These are phyloP conservation scores for Aspergillus amoenus DNA, from an alignment of 2,329 filamentous ascomycete species.

Conservation along the genomic window DNA sequence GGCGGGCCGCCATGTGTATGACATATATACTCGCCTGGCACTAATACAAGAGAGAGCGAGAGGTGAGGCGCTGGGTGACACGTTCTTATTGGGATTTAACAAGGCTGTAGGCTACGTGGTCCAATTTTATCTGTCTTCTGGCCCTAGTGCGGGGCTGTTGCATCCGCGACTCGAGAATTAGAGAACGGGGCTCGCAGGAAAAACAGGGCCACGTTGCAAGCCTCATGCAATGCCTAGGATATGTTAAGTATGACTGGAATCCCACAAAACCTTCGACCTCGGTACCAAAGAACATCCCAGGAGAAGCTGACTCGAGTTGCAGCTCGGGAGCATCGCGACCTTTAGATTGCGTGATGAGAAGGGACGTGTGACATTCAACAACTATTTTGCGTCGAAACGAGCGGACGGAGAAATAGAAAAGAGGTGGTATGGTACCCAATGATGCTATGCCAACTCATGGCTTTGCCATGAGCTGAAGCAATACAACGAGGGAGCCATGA, in stretches of 20 bases:
- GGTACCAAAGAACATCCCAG: not conserved
- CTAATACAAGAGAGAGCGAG: not conserved
- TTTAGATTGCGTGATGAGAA: not conserved
- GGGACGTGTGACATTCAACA: not conserved
- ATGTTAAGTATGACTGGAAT: not conserved
- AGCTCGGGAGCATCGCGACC: not conserved
- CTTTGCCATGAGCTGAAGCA: not conserved
- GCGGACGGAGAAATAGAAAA: not conserved
- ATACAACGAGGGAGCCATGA: not conserved
- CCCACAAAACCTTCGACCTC: not conserved
- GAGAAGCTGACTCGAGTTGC: not conserved
- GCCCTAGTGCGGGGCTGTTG: not conserved
- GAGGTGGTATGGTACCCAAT: not conserved
- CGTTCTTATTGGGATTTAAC: not conserved
- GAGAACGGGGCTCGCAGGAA: not conserved
- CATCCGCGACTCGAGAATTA: not conserved
- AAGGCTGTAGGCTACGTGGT: not conserved
- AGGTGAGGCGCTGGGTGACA: not conserved
- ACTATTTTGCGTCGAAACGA: not conserved
- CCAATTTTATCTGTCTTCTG: not conserved
- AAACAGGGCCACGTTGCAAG: not conserved
- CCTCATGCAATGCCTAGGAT: not conserved
- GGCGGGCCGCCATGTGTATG: not conserved
- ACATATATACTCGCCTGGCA: not conserved
- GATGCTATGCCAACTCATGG: not conserved